Base-by-base conservation (phyloP, 768 basidiomycete species). In the Calocybe indica region DNA sequence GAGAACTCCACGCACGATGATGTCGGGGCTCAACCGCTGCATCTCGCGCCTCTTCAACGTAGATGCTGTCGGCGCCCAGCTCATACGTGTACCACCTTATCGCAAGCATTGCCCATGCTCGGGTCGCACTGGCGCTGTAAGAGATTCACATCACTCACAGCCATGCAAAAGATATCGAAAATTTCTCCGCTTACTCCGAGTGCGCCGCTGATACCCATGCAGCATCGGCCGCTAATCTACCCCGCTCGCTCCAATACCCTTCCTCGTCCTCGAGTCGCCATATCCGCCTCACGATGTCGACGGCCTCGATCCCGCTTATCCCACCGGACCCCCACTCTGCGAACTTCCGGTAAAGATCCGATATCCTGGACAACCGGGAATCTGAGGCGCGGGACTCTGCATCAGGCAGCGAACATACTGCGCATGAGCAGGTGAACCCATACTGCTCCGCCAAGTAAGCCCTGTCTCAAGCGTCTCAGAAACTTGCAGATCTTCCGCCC, bases 231-330 rank as follows among this genome's bases (percentile, higher is more conserved):
- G 83, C 82, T 3, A 85, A 65, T 52, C 72, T 66, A 7, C 83
- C 83, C 35, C 82, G 67, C 62, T 81, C 83, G 56, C 81, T 83
- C 71, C 71, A 75, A 55, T 85, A 85, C 0, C 79, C 80, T 63
- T 85, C 83, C 52, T 76, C 70, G 33, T 79, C 75, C 31, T 76
- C 82, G 6, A 82, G 47, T 7, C 62, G 51, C 83, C 82, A 85
- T 15, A 83, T 82, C 45, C 67, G 57, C 45, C 69, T 65, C 32
- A 73, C 75, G 4, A 70, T 54, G 9, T 65, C 60, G 50, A 79
- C 68, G 3, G 82, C 82, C 46, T 82, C 70, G 2, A 43, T 47
- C 5, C 80, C 82, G 35, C 61, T 66, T 14, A 84, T 73, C 5
- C 50, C 45, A 5, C 65, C 56, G 10, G 58, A 56, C 2, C 69